Evolutionary conservation across 352 stramenopile species (phyloP).

Genomic region (Phytopythium aichiense): DNA sequence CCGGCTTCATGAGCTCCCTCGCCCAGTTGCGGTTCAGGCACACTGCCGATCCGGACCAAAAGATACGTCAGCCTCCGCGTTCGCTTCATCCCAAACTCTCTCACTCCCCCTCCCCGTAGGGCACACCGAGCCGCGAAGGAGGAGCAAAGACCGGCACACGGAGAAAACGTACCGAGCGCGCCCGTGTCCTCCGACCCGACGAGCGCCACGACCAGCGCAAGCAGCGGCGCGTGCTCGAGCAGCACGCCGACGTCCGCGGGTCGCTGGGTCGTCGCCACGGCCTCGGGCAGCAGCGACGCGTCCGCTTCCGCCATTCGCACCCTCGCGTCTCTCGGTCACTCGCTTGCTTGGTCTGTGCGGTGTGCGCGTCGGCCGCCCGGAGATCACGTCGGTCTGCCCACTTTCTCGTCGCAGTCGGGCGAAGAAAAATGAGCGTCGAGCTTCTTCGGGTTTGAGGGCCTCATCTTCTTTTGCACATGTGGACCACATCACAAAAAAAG

Average conservation of each 20-base stretch:
- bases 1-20: conserved; percentile 76
- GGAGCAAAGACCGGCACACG: no score
- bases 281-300: conserved; percentile 7
- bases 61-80: conserved; percentile 6
- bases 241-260: conserved; percentile 31
- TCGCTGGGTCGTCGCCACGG: background rate
- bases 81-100: no score
- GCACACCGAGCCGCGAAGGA: background rate
- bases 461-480: no score
- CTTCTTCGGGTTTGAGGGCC: no score
- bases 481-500: no score
- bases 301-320: conserved; percentile 17
- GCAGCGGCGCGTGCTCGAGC: conserved; percentile 45
- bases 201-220: conserved; percentile 62
- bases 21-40: conserved; percentile 69
- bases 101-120: background rate
- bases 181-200: conserved; percentile 54
- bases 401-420: background rate
- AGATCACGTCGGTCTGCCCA: background rate
- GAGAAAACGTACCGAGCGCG: conserved; percentile 33
- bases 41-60: conserved; percentile 25
- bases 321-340: background rate
- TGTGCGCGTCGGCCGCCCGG: background rate
- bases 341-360: background rate
- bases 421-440: conserved; percentile 4